Evolutionary conservation across 208 protist genomes (phyloP), one percentile per base, ranked within the genome.

Genomic region (Trypanosoma grayi): DNA sequence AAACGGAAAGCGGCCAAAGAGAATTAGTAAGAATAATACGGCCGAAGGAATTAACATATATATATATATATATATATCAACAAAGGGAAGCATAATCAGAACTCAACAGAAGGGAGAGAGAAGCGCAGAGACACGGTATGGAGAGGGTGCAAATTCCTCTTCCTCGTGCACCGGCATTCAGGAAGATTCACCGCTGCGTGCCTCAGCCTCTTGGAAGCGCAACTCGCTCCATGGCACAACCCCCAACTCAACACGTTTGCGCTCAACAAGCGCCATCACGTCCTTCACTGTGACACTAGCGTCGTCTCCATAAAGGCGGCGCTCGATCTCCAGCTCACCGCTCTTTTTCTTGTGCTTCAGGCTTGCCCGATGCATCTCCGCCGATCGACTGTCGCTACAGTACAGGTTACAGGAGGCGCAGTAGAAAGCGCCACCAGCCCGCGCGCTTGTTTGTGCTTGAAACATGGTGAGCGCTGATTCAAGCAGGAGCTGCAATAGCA

Each of bases 281-380:
- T 93, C 87, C 6, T 75, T 74, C 0, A 67, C 68, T 0, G 87
- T 90, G 25, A 93, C 81, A 13, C 83, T 77, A 4, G 56, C 70
- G 50, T 90, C 83, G 36, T 79, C 75, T 39, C 88, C 88, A 50
- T 90, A 93, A 37, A 69, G 53, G 51, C 55, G 67, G 46, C 59
- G 55, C 51, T 93, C 79, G 46, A 59, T 61, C 41, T 71, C 81
- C 0, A 86, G 47, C 56, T 93, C 83, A 0, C 83, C 83, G 39
- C 81, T 93, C 28, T 73, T 77, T 43, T 82, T 77, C 53, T 87
- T 83, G 63, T 93, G 87, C 52, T 80, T 77, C 1, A 79, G 44
- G 37, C 78, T 85, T 7, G 73, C 60, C 40, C 74, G 73, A 75
- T 93, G 87, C 52, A 69, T 57, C 37, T 74, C 75, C 3, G 82